Percentiles rank a stretch among this genome's conserved stretches.
These are phyloP conservation scores for Penicillium sp. DNA, from an alignment of 2,329 filamentous ascomycete species.

Conservation along the genomic window DNA sequence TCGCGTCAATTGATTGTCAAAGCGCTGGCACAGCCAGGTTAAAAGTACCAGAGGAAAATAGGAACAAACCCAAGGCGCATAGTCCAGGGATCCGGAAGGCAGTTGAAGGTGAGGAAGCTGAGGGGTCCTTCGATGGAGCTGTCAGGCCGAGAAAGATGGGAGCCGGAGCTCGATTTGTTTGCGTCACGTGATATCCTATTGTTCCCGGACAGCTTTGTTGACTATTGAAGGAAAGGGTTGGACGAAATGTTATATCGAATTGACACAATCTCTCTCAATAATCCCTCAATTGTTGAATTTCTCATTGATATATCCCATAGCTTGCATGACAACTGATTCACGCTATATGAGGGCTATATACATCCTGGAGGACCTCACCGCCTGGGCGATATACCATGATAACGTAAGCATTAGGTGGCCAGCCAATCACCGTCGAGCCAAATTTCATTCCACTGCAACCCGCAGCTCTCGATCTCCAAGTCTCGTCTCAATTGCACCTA, in stretches of 20 bases:
- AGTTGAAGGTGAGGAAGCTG: slow-evolving; percentile 15
- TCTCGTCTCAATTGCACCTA: slow-evolving; percentile 23
- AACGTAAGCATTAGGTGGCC: slow-evolving; percentile 18
- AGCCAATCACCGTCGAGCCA: slow-evolving; percentile 37
- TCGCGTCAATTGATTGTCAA: slow-evolving; percentile 1
- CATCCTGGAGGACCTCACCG: not conserved
- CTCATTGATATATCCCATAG: too few species aligned
- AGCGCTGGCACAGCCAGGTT: not conserved
- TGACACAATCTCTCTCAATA: not conserved
- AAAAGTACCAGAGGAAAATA: not conserved
- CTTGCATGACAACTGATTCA: not conserved
- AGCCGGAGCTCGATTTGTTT: slow-evolving; percentile 27
- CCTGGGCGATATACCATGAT: slow-evolving; percentile 7
- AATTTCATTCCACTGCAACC: slow-evolving; percentile 35
- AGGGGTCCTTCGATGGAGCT: slow-evolving; percentile 22
- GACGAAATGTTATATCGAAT: not conserved
- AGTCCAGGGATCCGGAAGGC: slow-evolving; percentile 1
- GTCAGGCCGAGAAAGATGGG: slow-evolving; percentile 16
- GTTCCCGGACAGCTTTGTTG: not conserved
- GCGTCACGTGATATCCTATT: slow-evolving; percentile 17
- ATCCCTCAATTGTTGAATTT: not conserved
- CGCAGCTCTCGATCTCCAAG: slow-evolving; percentile 26
- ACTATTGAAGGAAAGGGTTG: not conserved
- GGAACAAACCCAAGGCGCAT: slow-evolving; percentile 10
- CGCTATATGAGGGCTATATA: not conserved